These are phyloP conservation scores for Zymoseptoria tritici DNA, from an alignment of 2,329 filamentous ascomycete species.

Conservation along the genomic window DNA sequence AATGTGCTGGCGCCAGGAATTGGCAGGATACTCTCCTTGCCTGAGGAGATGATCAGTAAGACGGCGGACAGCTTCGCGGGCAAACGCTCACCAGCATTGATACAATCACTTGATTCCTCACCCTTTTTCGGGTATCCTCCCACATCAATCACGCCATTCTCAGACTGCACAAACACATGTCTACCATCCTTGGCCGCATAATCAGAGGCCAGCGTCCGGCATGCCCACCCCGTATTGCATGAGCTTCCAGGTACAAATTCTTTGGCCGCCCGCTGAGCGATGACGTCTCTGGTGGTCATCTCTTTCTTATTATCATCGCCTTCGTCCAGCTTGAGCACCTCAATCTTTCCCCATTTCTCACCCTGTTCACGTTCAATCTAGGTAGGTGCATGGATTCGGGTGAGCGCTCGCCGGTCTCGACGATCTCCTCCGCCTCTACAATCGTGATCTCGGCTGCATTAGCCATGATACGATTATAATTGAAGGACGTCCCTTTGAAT, in stretches of 20 bases:
- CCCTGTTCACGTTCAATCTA: no score
- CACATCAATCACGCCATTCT: conserved; percentile 39
- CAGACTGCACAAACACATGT: conserved; percentile 42
- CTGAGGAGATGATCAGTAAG: conserved; percentile 27
- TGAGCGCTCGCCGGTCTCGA: no score
- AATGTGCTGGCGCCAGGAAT: conserved; percentile 72
- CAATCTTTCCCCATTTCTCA: conserved; percentile 65
- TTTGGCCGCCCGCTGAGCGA: conserved; percentile 73
- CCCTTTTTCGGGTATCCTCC: conserved; percentile 48
- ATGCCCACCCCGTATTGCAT: no score
- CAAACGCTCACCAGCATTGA: conserved; percentile 55
- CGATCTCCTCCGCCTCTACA: no score
- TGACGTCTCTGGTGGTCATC: conserved; percentile 55
- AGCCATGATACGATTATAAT: no score
- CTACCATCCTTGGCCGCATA: no score
- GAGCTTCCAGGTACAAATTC: no score
- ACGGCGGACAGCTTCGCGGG: neutral
- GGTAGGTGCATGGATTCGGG: no score
- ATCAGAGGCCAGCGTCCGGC: no score
- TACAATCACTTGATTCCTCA: conserved; percentile 73
- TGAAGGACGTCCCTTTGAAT: no score
- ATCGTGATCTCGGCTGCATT: no score
- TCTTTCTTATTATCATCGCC: conserved; percentile 62
- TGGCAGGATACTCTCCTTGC: conserved; percentile 84
- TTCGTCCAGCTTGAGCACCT: conserved; percentile 65